A percentile compares a stretch with the other conserved stretches of the same genome.
These are phyloP conservation scores for Camellia granthamiana DNA, from an alignment of 148 eudicot species.

Conservation along the genomic window DNA sequence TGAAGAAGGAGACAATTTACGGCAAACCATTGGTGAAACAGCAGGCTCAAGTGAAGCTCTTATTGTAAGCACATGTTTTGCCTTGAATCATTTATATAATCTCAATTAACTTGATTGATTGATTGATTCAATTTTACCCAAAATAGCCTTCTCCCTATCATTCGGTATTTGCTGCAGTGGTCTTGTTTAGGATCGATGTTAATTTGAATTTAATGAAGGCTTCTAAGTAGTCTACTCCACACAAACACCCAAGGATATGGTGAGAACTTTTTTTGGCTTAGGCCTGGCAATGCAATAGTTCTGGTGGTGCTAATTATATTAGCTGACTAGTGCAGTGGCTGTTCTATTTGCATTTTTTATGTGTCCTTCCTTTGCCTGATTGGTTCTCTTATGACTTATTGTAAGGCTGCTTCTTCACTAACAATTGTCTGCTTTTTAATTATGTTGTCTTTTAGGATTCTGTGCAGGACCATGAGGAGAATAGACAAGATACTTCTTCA, in stretches of 20 bases:
- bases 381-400: not conserved
- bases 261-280: not conserved
- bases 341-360: not conserved
- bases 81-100: not conserved
- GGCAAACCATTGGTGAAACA: conserved; percentile 20
- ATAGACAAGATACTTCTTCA: conserved; percentile 26
- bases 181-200: not conserved
- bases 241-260: not conserved
- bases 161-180: not conserved
- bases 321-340: not conserved
- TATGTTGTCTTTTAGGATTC: conserved; percentile 31
- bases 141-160: not conserved
- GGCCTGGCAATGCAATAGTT: not conserved
- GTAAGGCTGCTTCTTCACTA: not conserved
- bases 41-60: conserved; percentile 11
- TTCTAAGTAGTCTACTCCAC: no score
- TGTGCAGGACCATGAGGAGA: conserved; percentile 44
- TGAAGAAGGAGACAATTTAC: conserved; percentile 24
- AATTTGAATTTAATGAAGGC: not conserved
- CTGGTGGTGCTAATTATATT: not conserved
- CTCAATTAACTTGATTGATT: not conserved
- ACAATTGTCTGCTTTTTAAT: not conserved
- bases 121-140: not conserved
- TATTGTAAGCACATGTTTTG: conserved; percentile 7
- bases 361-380: not conserved